phyloP scores from a whole-genome alignment of 192 early-diverging fungal genomes.

The Entomortierella lignicola region DNA sequence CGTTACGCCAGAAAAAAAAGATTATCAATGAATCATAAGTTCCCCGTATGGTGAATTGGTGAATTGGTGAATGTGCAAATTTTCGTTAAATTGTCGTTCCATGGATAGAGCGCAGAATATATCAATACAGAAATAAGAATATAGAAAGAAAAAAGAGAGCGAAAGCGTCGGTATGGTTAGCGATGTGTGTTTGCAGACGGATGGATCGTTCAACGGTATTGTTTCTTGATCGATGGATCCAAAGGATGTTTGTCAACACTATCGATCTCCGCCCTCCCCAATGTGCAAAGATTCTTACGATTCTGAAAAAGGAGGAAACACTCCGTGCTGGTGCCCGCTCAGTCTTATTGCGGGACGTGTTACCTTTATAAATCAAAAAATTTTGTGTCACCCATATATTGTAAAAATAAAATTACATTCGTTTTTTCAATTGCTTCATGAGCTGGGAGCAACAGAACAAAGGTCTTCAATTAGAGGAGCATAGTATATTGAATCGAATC shows the following conservation, averaged over 20 bases:
- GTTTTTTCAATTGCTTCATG: background rate
- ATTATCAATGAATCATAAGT: slow-evolving; percentile 20
- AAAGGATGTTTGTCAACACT: background rate
- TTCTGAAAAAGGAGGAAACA: slow-evolving; percentile 30
- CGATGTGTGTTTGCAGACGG: slow-evolving; percentile 8
- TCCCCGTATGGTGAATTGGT: slow-evolving; percentile 6
- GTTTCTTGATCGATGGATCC: slow-evolving; percentile 35
- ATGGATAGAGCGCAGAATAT: slow-evolving; percentile 6
- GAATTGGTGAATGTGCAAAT: background rate
- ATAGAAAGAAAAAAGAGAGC: background rate
- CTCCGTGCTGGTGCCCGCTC: background rate
- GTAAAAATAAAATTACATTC: background rate
- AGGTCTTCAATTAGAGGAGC: no score
- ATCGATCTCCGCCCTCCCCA: background rate
- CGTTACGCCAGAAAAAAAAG: no score
- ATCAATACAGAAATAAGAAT: slow-evolving; percentile 4
- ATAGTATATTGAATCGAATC: no score
- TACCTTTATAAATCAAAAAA: background rate
- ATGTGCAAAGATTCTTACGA: slow-evolving; percentile 16
- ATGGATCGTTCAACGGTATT: slow-evolving; percentile 17
- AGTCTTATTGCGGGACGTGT: background rate
- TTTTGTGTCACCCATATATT: background rate
- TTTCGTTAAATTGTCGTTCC: background rate
- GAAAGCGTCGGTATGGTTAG: background rate
- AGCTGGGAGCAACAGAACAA: no score